Evolutionary conservation across 2,329 filamentous ascomycete species (phyloP).

Genomic region (Pseudogymnoascus sp.): DNA sequence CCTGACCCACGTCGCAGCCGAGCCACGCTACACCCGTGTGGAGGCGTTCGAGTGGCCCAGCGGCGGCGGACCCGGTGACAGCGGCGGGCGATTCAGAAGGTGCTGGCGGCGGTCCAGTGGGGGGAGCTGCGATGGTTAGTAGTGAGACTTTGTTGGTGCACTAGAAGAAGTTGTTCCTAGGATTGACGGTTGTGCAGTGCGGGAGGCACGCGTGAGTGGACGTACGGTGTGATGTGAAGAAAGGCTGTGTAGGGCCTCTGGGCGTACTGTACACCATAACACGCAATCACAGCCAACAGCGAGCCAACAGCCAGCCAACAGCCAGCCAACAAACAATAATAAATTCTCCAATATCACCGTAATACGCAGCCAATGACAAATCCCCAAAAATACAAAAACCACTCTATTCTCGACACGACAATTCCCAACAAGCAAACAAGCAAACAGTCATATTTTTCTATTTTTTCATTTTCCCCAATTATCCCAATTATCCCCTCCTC

Average conservation of each 20-base stretch:
- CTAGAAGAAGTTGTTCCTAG: no score
- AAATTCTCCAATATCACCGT: background rate
- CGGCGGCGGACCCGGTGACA: background rate
- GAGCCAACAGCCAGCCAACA: no score
- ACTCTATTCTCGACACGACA: background rate
- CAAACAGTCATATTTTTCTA: background rate
- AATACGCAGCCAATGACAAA: background rate
- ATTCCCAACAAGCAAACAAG: background rate
- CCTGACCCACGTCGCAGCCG: background rate
- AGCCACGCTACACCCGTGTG: background rate
- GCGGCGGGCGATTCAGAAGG: background rate
- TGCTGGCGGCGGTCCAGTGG: background rate
- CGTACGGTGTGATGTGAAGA: background rate
- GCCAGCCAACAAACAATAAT: no score
- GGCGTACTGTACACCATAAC: no score
- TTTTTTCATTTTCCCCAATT: background rate
- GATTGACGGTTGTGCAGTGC: no score
- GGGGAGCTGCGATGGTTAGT: background rate
- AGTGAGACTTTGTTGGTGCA: no score
- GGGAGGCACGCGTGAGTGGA: no score
- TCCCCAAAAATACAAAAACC: background rate
- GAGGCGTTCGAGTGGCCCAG: background rate
- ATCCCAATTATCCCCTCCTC: no score
- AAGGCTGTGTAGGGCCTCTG: background rate
- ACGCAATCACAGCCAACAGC: no score